phyloP scores from a whole-genome alignment of 2,329 filamentous ascomycete genomes.

The Exophiala sp. region DNA sequence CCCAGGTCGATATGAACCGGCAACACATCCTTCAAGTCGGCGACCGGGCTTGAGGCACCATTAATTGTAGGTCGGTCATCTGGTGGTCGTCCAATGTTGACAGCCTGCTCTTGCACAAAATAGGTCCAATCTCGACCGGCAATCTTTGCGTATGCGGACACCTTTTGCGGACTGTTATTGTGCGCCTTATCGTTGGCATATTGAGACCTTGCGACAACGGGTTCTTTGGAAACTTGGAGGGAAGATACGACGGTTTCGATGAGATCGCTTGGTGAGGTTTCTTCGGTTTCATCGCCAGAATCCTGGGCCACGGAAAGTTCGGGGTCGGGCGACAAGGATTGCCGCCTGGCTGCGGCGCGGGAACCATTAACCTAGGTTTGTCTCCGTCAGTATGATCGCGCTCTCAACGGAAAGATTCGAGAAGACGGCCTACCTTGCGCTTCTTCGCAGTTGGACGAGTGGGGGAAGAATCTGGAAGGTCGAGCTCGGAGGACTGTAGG shows the following conservation, averaged over 20 bases:
- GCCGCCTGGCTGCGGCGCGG: constrained; percentile 14
- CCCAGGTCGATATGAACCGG: constrained; percentile 79
- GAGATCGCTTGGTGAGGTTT: constrained; percentile 40
- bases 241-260: constrained; percentile 46
- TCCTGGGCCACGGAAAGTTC: constrained; percentile 40
- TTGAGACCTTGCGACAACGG: constrained; percentile 40
- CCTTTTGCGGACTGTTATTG: constrained; percentile 39
- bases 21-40: constrained; percentile 37
- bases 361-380: constrained; percentile 17
- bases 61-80: constrained; percentile 36
- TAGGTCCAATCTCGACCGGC: constrained; percentile 49
- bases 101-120: constrained; percentile 45
- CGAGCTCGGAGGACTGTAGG: constrained; percentile 36
- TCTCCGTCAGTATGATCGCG: constrained; percentile 3
- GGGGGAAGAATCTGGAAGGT: constrained; percentile 45
- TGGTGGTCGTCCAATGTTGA: constrained; percentile 47
- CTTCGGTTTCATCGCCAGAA: constrained; percentile 39
- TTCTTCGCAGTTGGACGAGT: constrained; percentile 44
- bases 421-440: constrained; percentile 40
- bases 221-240: constrained; percentile 40
- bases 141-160: constrained; percentile 48
- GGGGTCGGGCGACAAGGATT: constrained; percentile 32
- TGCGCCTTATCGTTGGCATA: constrained; percentile 41
- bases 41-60: constrained; percentile 42
- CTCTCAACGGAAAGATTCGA: constrained; percentile 1